phyloP scores from a whole-genome alignment of 805 yeast genomes.

The Metschnikowia reukaufii region DNA sequence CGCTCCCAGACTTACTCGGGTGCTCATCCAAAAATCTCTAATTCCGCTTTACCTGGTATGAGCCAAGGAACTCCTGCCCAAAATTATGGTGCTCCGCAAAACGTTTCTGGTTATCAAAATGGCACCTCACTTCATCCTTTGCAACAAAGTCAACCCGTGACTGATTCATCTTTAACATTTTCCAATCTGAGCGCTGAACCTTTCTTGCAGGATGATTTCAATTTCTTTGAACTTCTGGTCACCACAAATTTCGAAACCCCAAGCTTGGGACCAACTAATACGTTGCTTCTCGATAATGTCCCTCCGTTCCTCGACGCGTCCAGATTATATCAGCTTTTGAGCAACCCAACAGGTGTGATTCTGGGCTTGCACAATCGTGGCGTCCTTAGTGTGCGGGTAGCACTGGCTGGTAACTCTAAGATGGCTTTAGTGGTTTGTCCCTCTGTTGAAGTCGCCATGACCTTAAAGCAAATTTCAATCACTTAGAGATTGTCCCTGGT shows the following conservation, averaged over 20 bases:
- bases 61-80: constrained; percentile 2
- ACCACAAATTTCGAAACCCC: constrained; percentile 74
- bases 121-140: background rate
- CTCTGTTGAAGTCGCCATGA: constrained; percentile 71
- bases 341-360: constrained; percentile 29
- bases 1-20: constrained; percentile 46
- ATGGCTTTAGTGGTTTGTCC: constrained; percentile 65
- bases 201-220: constrained; percentile 54
- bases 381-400: constrained; percentile 54
- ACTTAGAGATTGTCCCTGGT: constrained; percentile 80
- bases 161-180: constrained; percentile 4
- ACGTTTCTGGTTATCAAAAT: background rate
- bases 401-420: constrained; percentile 22
- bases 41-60: constrained; percentile 5
- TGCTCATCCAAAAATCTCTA: constrained; percentile 14
- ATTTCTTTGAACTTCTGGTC: constrained; percentile 56
- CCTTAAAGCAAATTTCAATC: constrained; percentile 77
- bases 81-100: constrained; percentile 1
- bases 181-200: constrained; percentile 14
- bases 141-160: background rate
- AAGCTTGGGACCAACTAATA: constrained; percentile 70
- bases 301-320: constrained; percentile 66
- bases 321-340: constrained; percentile 28
- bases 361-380: constrained; percentile 64
- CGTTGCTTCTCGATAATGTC: constrained; percentile 75